phyloP scores from a whole-genome alignment of 2,329 filamentous ascomycete species.

The Cadophora sp. region DNA sequence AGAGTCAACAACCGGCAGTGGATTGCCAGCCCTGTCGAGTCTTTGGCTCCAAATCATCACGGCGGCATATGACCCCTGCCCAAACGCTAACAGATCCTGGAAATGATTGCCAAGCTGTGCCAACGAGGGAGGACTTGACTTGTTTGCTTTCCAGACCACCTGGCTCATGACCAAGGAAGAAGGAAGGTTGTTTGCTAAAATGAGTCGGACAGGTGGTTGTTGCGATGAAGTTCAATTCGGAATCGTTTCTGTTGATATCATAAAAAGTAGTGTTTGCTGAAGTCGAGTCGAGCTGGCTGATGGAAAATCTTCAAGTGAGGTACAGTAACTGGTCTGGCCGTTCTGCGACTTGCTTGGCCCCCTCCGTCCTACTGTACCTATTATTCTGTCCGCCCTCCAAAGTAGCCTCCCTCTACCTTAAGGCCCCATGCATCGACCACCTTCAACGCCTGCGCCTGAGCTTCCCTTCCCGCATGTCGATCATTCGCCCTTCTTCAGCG shows the following conservation, averaged over 20 bases:
- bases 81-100: constrained; percentile 4
- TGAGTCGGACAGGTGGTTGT: too few species aligned
- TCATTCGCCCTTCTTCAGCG: constrained; percentile 10
- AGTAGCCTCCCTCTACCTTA: too few species aligned
- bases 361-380: neutral
- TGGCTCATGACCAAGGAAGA: neutral
- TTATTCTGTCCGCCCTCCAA: too few species aligned
- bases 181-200: neutral
- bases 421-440: neutral
- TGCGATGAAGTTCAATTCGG: too few species aligned
- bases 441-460: constrained; percentile 4
- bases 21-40: constrained; percentile 8
- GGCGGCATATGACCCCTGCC: constrained; percentile 15
- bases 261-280: too few species aligned
- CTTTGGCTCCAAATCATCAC: neutral
- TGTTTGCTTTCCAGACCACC: constrained; percentile 7
- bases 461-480: constrained; percentile 17
- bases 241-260: too few species aligned
- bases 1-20: constrained; percentile 6
- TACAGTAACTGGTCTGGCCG: neutral
- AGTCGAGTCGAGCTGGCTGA: neutral
- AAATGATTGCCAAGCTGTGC: neutral
- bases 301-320: too few species aligned
- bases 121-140: neutral
- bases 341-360: neutral